phyloP scores from a whole-genome alignment of 345 rosid genomes.

The Ceriops zippeliana region DNA sequence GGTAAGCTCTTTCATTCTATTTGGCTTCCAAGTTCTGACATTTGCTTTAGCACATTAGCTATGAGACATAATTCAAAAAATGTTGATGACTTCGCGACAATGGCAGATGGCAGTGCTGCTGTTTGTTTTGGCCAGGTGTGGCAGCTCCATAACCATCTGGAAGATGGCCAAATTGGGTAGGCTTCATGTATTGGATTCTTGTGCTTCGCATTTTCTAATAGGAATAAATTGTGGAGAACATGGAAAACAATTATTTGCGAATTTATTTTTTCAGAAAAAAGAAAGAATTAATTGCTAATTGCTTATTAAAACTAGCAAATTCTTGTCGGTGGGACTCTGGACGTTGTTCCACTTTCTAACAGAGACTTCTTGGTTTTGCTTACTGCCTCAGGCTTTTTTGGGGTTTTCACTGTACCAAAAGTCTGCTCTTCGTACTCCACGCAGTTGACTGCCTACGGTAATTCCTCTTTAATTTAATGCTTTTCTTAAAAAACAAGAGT shows the following conservation, averaged over 20 bases:
- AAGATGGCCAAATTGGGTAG: constrained; percentile 83
- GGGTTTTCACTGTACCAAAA: constrained; percentile 75
- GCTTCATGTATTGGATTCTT: not conserved
- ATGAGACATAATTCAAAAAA: constrained; percentile 5
- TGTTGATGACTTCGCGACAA: constrained; percentile 24
- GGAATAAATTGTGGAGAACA: too few species aligned
- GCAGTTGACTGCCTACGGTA: constrained; percentile 68
- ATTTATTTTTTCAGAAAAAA: too few species aligned
- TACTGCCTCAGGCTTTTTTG: constrained; percentile 64
- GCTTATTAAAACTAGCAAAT: too few species aligned
- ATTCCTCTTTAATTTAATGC: too few species aligned
- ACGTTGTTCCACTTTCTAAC: not conserved
- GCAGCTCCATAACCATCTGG: constrained; percentile 85
- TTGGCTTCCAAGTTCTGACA: not conserved
- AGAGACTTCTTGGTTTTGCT: not conserved
- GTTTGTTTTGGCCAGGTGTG: constrained; percentile 76
- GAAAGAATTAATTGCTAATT: too few species aligned
- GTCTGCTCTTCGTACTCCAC: constrained; percentile 63
- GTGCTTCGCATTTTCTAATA: too few species aligned
- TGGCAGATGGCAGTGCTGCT: constrained; percentile 86
- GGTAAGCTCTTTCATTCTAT: constrained; percentile 31
- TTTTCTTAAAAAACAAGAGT: too few species aligned
- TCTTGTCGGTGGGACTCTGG: too few species aligned
- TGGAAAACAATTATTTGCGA: too few species aligned
- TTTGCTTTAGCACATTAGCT: not conserved